Percentiles rank a stretch among this genome's conserved stretches.
Evolutionary conservation across 306 rosid species (phyloP).

Genomic region (Cotoneaster glaucophyllus): DNA sequence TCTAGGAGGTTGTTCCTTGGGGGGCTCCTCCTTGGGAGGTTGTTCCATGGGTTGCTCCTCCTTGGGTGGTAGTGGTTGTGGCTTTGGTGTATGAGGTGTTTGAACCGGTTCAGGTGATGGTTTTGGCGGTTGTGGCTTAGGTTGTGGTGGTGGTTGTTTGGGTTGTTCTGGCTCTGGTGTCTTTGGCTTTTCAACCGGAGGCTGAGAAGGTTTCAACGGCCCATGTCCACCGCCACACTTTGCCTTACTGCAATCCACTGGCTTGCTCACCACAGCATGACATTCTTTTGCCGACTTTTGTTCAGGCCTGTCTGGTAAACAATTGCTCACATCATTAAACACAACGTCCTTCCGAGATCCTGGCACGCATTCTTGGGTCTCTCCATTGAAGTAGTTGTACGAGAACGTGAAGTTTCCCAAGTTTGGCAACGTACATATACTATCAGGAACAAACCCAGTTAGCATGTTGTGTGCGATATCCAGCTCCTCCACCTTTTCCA

Average conservation of each 20-base stretch:
- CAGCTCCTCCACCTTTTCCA: constrained; percentile 26
- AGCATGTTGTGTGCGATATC: constrained; percentile 42
- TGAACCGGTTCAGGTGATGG: background rate
- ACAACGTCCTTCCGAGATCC: constrained; percentile 3
- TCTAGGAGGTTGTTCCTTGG: background rate
- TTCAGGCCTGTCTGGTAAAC: constrained; percentile 54
- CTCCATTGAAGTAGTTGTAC: constrained; percentile 54
- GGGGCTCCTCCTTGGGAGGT: background rate
- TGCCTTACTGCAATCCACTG: constrained; percentile 59
- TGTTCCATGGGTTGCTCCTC: background rate
- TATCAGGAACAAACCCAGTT: constrained; percentile 48
- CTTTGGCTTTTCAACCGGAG: constrained; percentile 11
- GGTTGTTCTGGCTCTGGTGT: background rate
- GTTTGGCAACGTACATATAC: constrained; percentile 40
- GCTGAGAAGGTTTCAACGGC: constrained; percentile 1
- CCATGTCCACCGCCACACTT: constrained; percentile 34
- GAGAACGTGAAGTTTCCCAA: constrained; percentile 56
- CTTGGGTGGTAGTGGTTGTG: constrained; percentile 1
- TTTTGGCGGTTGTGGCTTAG: background rate
- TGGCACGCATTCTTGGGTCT: constrained; percentile 46
- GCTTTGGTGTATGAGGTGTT: background rate
- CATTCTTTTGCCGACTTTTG: constrained; percentile 42
- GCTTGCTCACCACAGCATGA: constrained; percentile 37
- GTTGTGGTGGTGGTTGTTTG: background rate
- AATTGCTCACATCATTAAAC: constrained; percentile 41